phyloP scores from a whole-genome alignment of 176 grass and related monocot genomes.

The Oryza australiensis region DNA sequence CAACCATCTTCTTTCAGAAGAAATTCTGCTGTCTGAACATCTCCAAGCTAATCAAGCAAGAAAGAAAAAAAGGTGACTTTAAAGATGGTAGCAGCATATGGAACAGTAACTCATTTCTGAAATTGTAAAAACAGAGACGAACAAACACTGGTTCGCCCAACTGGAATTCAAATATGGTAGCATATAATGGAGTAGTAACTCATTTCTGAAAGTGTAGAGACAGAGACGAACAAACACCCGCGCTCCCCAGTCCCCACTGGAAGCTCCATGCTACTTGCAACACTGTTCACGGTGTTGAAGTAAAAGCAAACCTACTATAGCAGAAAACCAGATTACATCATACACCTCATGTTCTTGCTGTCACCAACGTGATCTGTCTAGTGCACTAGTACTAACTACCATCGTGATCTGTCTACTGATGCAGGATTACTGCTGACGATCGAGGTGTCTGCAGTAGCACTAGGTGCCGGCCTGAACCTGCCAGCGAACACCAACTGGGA shows the following conservation, averaged over 20 bases:
- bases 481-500: slow-evolving; percentile 68
- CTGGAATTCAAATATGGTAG: neutral
- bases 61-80: neutral
- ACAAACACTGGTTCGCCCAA: neutral
- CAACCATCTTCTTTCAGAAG: neutral
- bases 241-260: neutral
- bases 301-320: neutral
- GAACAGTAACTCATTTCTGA: neutral
- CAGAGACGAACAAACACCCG: neutral
- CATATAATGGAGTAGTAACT: neutral
- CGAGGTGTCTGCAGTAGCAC: slow-evolving; percentile 56
- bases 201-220: neutral
- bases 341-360: neutral
- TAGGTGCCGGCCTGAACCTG: slow-evolving; percentile 52
- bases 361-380: neutral
- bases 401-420: neutral
- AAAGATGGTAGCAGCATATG: neutral
- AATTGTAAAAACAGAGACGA: neutral
- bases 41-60: neutral
- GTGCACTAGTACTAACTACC: neutral
- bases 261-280: neutral
- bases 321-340: neutral
- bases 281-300: neutral
- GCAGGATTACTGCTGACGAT: slow-evolving; percentile 66
- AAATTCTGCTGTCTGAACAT: neutral